phyloP scores from a whole-genome alignment of 106 monocot species.

The Chionographis japonica region DNA sequence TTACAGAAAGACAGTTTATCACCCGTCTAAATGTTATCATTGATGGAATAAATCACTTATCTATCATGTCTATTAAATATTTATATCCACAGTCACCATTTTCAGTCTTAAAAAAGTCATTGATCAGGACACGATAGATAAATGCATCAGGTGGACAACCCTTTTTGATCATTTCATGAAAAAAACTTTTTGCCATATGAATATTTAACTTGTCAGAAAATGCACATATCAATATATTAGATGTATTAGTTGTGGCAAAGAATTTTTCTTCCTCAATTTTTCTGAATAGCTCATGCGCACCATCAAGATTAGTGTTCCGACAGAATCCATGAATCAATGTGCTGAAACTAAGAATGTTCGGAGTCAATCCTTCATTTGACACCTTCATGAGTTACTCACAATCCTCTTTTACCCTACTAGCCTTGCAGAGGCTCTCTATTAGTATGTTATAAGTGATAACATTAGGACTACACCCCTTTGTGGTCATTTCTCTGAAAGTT shows the following conservation, averaged over 20 bases:
- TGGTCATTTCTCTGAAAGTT: conserved; percentile 31
- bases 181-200: conserved; percentile 19
- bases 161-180: conserved; percentile 25
- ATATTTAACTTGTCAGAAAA: conserved; percentile 23
- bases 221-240: conserved; percentile 33
- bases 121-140: conserved; percentile 28
- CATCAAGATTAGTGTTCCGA: conserved; percentile 21
- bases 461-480: conserved; percentile 33
- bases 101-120: conserved; percentile 23
- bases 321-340: conserved; percentile 44
- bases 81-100: conserved; percentile 24
- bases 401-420: conserved; percentile 15
- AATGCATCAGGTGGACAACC: conserved; percentile 24
- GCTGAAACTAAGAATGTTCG: conserved; percentile 33
- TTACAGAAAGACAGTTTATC: too few species aligned
- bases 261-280: conserved; percentile 21
- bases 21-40: too few species aligned
- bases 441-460: too few species aligned
- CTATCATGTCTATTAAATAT: too few species aligned
- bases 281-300: conserved; percentile 25
- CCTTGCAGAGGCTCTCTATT: conserved; percentile 38
- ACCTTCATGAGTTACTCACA: conserved; percentile 23
- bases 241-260: conserved; percentile 20
- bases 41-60: too few species aligned
- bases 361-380: conserved; percentile 22